These are phyloP conservation scores for Solanum pennellii DNA, from an alignment of 257 asterid genomes.

Conservation along the genomic window DNA sequence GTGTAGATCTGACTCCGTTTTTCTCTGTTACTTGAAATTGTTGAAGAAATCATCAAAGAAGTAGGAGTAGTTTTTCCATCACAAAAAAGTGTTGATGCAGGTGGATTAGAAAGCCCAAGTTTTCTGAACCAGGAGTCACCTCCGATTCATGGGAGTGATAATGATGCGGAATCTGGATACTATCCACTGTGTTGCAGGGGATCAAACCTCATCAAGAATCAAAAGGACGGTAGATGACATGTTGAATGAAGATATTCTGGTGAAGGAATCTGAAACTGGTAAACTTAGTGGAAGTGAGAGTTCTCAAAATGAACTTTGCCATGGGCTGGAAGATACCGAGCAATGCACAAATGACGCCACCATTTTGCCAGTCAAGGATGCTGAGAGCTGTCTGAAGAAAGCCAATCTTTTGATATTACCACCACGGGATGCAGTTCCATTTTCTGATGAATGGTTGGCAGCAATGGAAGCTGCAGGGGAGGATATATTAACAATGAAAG, in stretches of 20 bases:
- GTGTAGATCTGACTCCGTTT: neutral
- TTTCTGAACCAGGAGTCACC: conserved; percentile 11
- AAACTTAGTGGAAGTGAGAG: conserved; percentile 11
- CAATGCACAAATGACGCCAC: conserved; percentile 14
- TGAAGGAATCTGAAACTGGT: conserved; percentile 9
- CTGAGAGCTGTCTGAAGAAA: conserved; percentile 15
- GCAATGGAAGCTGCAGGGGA: conserved; percentile 98
- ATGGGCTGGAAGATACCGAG: conserved; percentile 10
- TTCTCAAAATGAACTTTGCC: conserved; percentile 12
- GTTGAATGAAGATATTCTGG: neutral
- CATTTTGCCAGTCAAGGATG: conserved; percentile 11
- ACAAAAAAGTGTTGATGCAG: conserved; percentile 2
- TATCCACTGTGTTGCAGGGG: conserved; percentile 2
- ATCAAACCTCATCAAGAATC: neutral
- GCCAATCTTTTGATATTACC: conserved; percentile 20
- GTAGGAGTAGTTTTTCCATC: neutral
- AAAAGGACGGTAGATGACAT: neutral
- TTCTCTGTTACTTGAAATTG: neutral
- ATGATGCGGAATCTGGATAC: conserved; percentile 12
- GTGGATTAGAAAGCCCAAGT: conserved; percentile 19
- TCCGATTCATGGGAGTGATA: conserved; percentile 14
- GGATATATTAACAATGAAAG: conserved; percentile 70
- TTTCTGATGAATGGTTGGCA: conserved; percentile 98
- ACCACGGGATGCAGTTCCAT: conserved; percentile 63
- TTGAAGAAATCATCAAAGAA: neutral